Conservation (phyloP, 106 monocot genomes). For the Posidonia australis region DNA sequence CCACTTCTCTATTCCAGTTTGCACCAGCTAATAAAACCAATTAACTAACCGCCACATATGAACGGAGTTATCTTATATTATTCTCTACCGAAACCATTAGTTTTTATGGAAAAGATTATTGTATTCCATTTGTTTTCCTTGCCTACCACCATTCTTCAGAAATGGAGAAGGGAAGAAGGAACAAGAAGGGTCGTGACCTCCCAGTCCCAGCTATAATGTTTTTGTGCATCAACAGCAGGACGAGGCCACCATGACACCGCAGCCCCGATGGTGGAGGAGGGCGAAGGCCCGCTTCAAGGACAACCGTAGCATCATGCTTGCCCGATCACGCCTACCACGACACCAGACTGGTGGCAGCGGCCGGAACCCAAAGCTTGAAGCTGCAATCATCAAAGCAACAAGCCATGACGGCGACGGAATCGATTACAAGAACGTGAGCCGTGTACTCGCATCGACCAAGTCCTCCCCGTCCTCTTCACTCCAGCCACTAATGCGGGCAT, state of each 20-base stretch:
- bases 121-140: too few species aligned
- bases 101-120: neutral
- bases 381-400: slow-evolving; percentile 40
- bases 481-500: slow-evolving; percentile 39
- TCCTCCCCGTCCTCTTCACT: slow-evolving; percentile 17
- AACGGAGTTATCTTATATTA: neutral
- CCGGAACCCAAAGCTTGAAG: slow-evolving; percentile 27
- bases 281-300: slow-evolving; percentile 31
- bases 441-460: slow-evolving; percentile 49
- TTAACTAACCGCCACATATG: neutral
- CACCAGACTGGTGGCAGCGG: neutral
- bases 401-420: slow-evolving; percentile 59
- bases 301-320: slow-evolving; percentile 33
- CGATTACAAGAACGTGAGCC: slow-evolving; percentile 47
- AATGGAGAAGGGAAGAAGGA: too few species aligned
- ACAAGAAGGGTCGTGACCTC: too few species aligned
- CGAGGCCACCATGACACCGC: too few species aligned
- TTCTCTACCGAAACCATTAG: neutral
- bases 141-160: too few species aligned
- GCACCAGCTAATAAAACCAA: neutral
- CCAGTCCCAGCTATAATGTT: too few species aligned
- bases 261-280: slow-evolving; percentile 62
- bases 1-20: neutral
- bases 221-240: too few species aligned
- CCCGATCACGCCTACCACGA: neutral